Evolutionary conservation across 495 filamentous ascomycete species (phyloP), one percentile per base, ranked within the genome.

Genomic region (Penicillium soppii): DNA sequence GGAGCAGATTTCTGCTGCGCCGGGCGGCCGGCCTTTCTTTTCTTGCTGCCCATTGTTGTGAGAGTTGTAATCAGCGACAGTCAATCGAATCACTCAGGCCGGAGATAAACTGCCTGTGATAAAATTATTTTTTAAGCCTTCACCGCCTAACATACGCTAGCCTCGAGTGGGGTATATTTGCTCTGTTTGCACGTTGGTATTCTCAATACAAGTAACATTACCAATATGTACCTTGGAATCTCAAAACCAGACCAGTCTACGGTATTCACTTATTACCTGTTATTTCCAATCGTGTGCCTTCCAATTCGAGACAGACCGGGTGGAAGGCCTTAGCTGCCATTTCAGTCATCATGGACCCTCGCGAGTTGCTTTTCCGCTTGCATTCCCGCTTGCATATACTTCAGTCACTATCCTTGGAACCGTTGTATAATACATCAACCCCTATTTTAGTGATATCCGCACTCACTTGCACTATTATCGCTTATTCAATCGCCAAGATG

Each of bases 1-100:
- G 59, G 56, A 8, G 63, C 56, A 27, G 83, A 67, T 42, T 79
- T 72, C 26, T 80, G 75, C 45, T 72, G 74, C 7, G 79, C 53
- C n/a, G 71, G 66, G 39, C 70, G 75, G 35, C 82, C 74, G 2
- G 81, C 82, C 71, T 92, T 94, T 75, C 89, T 84, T 62, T 92
- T 94, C 62, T 87, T 92, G 22, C 47, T 49, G 19, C 67, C 88
- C 88, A 95, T 95, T 54, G 47, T 92, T 52, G 51, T 78, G 37
- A 47, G 37, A 16, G n/a, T n/a, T 25, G 13, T n/a, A 38, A 15
- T 46, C 32, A 29, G 25, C 46, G 47, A 23, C 40, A 47, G 27
- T 50, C 13, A 25, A 25, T 7, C 30, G 19, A 19, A 9, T 50
- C 38, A 38, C 27, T 16, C 47, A 19, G 19, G 29, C 29, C 41